Percentiles rank a stretch among this genome's conserved stretches.
These are phyloP conservation scores for Pseudocercospora musae DNA, from an alignment of 2,329 filamentous ascomycete genomes.

Conservation along the genomic window DNA sequence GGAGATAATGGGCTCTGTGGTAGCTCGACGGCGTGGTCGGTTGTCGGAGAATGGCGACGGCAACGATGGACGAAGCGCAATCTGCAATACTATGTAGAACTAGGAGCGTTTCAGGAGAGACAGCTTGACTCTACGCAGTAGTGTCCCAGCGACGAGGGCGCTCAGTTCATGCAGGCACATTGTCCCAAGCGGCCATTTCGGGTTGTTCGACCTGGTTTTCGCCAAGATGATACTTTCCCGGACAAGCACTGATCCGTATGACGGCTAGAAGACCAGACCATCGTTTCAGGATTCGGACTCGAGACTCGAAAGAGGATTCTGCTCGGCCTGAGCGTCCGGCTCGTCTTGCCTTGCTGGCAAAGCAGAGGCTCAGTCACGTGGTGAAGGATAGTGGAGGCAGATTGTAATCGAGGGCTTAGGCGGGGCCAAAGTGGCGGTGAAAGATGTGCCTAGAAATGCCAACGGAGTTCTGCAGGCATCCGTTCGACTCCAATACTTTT, in stretches of 20 bases:
- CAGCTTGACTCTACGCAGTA: neutral
- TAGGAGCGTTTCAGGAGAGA: neutral
- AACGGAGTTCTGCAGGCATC: conserved; percentile 29
- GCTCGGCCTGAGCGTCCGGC: conserved; percentile 10
- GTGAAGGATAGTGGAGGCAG: neutral
- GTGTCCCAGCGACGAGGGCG: neutral
- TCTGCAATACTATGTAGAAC: conserved; percentile 1
- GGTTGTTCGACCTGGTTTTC: neutral
- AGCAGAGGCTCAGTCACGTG: conserved; percentile 10
- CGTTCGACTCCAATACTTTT: conserved; percentile 26
- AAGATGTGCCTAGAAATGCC: conserved; percentile 26
- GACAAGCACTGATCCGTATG: conserved; percentile 1
- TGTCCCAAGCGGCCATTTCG: neutral
- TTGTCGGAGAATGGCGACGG: neutral
- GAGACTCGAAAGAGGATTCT: conserved; percentile 1
- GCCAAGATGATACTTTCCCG: neutral
- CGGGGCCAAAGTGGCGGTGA: conserved; percentile 32
- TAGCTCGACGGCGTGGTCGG: neutral
- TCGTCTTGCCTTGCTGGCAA: conserved; percentile 16
- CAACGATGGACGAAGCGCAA: neutral
- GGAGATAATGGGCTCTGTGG: neutral
- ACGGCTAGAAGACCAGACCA: conserved; percentile 6
- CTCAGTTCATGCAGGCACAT: too few relatives aligned
- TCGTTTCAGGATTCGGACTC: conserved; percentile 4
- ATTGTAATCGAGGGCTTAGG: conserved; percentile 5